Conservation (phyloP, 768 basidiomycete genomes). For the Boletus insuetus region DNA sequence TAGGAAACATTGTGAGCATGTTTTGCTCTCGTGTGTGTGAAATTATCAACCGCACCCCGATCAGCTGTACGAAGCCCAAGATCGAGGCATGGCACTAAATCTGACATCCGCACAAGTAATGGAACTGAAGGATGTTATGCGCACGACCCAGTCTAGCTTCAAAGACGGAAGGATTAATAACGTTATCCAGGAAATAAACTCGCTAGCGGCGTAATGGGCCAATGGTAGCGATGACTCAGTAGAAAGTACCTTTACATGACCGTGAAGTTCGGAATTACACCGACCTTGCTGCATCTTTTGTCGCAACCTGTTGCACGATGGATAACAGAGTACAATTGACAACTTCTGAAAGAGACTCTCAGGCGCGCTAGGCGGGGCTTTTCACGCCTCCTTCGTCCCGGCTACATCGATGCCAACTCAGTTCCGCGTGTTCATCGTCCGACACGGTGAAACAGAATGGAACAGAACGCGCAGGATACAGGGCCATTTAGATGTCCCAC, state of each 20-base stretch:
- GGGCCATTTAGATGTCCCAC: constrained; percentile 67
- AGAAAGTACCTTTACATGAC: neutral
- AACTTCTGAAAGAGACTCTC: no score
- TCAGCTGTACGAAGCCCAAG: constrained; percentile 51
- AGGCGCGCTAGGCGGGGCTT: no score
- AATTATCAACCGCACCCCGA: neutral
- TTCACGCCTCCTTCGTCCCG: no score
- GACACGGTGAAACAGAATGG: constrained; percentile 77
- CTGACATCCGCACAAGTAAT: constrained; percentile 34
- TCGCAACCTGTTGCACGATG: no score
- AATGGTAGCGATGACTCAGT: neutral
- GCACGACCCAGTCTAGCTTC: constrained; percentile 45
- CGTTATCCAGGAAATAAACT: constrained; percentile 47
- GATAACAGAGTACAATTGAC: no score
- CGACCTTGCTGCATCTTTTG: no score
- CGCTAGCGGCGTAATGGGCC: constrained; percentile 29
- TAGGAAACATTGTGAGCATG: constrained; percentile 66
- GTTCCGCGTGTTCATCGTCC: constrained; percentile 59
- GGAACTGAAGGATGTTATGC: constrained; percentile 40
- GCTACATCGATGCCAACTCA: constrained; percentile 25
- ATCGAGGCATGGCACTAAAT: constrained; percentile 34
- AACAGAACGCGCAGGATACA: constrained; percentile 65
- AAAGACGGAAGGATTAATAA: constrained; percentile 57
- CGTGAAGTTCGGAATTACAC: no score
- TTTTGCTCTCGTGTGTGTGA: neutral